These are phyloP conservation scores for Effrenium voratum DNA, from an alignment of 73 alveolate species.

Conservation along the genomic window DNA sequence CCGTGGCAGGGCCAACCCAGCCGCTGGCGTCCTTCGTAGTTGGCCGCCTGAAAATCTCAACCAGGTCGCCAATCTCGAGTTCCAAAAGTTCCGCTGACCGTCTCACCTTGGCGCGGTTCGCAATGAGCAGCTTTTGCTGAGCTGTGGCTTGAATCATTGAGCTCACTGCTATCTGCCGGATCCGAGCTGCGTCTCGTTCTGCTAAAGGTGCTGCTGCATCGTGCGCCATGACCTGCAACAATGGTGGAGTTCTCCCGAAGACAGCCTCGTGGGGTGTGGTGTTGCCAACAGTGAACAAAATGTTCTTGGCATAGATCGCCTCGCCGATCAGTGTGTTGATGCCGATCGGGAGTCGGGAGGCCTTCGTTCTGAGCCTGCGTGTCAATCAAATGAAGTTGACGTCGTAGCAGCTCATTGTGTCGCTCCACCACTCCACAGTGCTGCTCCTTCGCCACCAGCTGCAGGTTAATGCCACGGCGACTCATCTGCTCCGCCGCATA, in stretches of 20 bases:
- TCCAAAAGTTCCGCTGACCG: not conserved
- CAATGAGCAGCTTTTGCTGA: not conserved
- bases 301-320: conserved; percentile 15
- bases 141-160: conserved; percentile 24
- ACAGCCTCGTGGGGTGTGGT: conserved; percentile 32
- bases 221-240: not conserved
- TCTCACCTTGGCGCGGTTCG: not conserved
- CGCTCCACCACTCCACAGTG: conserved; percentile 5
- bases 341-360: not conserved
- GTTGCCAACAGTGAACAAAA: not conserved
- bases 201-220: not conserved
- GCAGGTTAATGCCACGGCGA: not conserved
- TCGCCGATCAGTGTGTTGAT: not conserved
- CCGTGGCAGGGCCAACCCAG: conserved; percentile 26
- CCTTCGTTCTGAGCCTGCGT: conserved; percentile 5
- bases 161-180: not conserved
- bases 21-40: not conserved
- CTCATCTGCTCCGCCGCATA: not conserved
- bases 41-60: not conserved
- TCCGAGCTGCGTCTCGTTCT: not conserved
- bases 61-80: not conserved
- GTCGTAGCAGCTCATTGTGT: conserved; percentile 42
- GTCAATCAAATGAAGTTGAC: not conserved
- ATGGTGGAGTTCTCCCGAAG: conserved; percentile 16
- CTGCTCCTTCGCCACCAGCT: not conserved